A percentile compares a stretch with the other conserved stretches of the same genome.
These are phyloP conservation scores for Aspergillus candidus DNA, from an alignment of 2,329 filamentous ascomycete genomes.

Conservation along the genomic window DNA sequence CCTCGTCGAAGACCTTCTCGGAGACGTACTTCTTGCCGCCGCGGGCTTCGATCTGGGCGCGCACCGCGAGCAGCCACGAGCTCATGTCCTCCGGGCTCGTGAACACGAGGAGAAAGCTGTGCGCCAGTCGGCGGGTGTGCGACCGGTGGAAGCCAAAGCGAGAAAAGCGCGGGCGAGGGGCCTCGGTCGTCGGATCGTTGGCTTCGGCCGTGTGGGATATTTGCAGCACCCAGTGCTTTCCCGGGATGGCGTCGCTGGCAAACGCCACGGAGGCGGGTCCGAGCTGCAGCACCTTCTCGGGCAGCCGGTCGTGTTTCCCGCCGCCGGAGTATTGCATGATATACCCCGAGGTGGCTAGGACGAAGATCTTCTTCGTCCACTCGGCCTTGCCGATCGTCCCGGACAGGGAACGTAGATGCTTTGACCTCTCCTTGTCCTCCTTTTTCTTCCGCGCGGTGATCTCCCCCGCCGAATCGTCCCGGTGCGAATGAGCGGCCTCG, in stretches of 20 bases:
- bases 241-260: constrained; percentile 45
- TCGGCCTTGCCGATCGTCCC: constrained; percentile 35
- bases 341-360: constrained; percentile 40
- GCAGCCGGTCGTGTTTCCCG: constrained; percentile 40
- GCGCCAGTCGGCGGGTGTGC: constrained; percentile 29
- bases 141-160: constrained; percentile 36
- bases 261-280: constrained; percentile 43
- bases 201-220: constrained; percentile 36
- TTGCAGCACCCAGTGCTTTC: constrained; percentile 45
- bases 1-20: constrained; percentile 31
- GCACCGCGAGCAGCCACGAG: constrained; percentile 40
- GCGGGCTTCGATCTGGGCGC: constrained; percentile 41
- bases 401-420: constrained; percentile 32
- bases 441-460: constrained; percentile 25
- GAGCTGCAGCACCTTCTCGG: constrained; percentile 44
- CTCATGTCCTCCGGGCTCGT: constrained; percentile 40
- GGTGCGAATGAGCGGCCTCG: constrained; percentile 9
- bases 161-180: constrained; percentile 32
- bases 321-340: constrained; percentile 43
- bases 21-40: constrained; percentile 41
- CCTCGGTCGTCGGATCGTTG: constrained; percentile 23
- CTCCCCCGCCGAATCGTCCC: constrained; percentile 17
- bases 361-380: constrained; percentile 42
- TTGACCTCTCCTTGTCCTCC: constrained; percentile 28
- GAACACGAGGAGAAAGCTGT: constrained; percentile 41